These are phyloP conservation scores for Cardiospermum halicacabum DNA, from an alignment of 345 rosid genomes.

Conservation along the genomic window DNA sequence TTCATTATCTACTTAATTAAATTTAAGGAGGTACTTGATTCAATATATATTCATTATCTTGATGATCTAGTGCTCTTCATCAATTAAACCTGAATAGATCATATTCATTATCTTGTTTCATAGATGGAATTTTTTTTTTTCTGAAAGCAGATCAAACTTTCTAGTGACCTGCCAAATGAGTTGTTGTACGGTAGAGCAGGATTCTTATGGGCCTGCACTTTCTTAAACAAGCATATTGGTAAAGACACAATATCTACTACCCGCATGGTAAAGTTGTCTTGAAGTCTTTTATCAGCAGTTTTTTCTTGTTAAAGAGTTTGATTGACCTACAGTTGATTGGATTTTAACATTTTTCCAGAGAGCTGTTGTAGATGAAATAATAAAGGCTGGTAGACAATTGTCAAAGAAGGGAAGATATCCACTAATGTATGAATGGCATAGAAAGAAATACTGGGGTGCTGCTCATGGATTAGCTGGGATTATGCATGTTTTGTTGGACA, in stretches of 20 bases:
- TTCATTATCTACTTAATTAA: slow-evolving; percentile 22
- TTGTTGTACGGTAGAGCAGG: slow-evolving; percentile 61
- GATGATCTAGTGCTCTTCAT: background rate
- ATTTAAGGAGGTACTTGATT: slow-evolving; percentile 51
- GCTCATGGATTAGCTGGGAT: slow-evolving; percentile 74
- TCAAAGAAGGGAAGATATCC: slow-evolving; percentile 43
- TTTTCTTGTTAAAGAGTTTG: background rate
- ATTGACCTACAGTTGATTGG: background rate
- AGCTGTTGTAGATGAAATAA: slow-evolving; percentile 47
- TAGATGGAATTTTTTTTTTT: background rate
- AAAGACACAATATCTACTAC: slow-evolving; percentile 38
- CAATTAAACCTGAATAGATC: background rate
- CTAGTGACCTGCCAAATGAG: slow-evolving; percentile 49
- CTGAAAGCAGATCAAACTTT: slow-evolving; percentile 44
- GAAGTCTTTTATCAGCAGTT: background rate
- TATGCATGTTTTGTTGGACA: slow-evolving; percentile 62
- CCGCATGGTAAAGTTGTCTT: slow-evolving; percentile 28
- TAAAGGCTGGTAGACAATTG: slow-evolving; percentile 45
- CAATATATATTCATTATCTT: background rate
- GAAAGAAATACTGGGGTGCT: slow-evolving; percentile 72
- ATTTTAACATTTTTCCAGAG: slow-evolving; percentile 34
- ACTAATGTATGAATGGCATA: slow-evolving; percentile 78
- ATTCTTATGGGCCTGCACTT: slow-evolving; percentile 62
- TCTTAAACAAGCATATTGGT: slow-evolving; percentile 57
- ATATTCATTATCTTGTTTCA: background rate